phyloP scores from a whole-genome alignment of 306 rosid species.

The Boehmeria nivea region DNA sequence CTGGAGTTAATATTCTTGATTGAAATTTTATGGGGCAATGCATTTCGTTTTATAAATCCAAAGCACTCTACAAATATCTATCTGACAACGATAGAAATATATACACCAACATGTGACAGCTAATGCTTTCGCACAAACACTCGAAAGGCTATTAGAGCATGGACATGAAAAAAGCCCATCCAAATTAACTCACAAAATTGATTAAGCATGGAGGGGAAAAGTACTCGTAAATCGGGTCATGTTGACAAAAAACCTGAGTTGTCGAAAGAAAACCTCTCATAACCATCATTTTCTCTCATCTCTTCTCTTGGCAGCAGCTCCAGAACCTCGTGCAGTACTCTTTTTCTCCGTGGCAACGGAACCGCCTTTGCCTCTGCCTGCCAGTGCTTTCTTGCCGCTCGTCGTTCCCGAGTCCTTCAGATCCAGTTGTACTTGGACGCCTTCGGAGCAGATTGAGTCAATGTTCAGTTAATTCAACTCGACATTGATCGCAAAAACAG shows the following conservation, averaged over 20 bases:
- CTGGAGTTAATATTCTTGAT: too few species aligned
- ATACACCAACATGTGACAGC: too few species aligned
- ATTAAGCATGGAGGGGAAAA: neutral
- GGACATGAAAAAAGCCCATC: too few species aligned
- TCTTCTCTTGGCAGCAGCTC: constrained; percentile 69
- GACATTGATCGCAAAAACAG: constrained; percentile 6
- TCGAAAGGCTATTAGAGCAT: too few species aligned
- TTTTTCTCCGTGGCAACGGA: constrained; percentile 48
- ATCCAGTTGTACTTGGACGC: constrained; percentile 67
- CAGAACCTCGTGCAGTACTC: constrained; percentile 48
- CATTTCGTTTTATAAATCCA: too few species aligned
- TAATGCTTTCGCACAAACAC: too few species aligned
- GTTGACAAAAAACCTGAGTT: neutral
- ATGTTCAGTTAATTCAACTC: constrained; percentile 4
- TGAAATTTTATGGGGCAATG: too few species aligned
- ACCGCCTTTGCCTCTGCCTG: constrained; percentile 65
- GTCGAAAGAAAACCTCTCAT: neutral
- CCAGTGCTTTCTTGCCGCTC: constrained; percentile 51
- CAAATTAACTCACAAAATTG: too few species aligned
- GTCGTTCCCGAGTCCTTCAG: constrained; percentile 62
- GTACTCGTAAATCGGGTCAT: neutral
- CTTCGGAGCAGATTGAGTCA: constrained; percentile 30
- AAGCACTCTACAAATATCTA: too few species aligned
- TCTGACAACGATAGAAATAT: too few species aligned
- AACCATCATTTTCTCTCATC: constrained; percentile 36